Conservation (phyloP, 1,139 yeast genomes). For the Nakaseomyces uthaithaninus region DNA sequence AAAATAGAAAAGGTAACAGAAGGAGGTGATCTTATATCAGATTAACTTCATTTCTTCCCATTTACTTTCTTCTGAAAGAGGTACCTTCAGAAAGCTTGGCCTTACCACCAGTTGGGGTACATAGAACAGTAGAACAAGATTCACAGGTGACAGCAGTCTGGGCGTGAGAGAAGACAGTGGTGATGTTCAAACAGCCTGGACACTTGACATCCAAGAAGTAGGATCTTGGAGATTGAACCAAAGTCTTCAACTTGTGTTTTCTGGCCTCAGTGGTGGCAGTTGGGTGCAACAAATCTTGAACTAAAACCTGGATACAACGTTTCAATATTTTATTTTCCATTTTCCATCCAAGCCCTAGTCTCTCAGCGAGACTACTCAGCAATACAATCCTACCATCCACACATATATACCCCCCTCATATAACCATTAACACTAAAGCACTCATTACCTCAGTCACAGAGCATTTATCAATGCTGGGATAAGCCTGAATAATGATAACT, state of each 20-base stretch:
- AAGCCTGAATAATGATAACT: no score
- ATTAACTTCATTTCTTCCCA: slow-evolving; percentile 6
- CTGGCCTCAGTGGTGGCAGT: slow-evolving; percentile 90
- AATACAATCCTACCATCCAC: no score
- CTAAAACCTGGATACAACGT: slow-evolving; percentile 57
- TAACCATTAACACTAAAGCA: no score
- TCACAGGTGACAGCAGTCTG: slow-evolving; percentile 99
- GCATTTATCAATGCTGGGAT: no score
- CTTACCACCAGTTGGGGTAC: slow-evolving; percentile 99
- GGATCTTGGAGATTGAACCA: slow-evolving; percentile 97
- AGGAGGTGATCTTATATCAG: neutral
- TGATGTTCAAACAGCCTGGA: slow-evolving; percentile 98
- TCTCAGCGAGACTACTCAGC: no score
- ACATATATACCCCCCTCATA: no score
- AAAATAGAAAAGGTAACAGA: no score
- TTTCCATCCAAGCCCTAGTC: neutral
- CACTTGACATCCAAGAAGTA: slow-evolving; percentile 99
- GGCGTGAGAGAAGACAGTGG: slow-evolving; percentile 99
- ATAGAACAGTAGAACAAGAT: slow-evolving; percentile 94
- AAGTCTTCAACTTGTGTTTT: slow-evolving; percentile 95
- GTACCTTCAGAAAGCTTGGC: slow-evolving; percentile 99
- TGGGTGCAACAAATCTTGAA: slow-evolving; percentile 97
- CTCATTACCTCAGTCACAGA: no score
- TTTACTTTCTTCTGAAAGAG: slow-evolving; percentile 98
- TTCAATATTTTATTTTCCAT: neutral